Evolutionary conservation across 768 basidiomycete species (phyloP).

Genomic region (Podaxis rugospora): DNA sequence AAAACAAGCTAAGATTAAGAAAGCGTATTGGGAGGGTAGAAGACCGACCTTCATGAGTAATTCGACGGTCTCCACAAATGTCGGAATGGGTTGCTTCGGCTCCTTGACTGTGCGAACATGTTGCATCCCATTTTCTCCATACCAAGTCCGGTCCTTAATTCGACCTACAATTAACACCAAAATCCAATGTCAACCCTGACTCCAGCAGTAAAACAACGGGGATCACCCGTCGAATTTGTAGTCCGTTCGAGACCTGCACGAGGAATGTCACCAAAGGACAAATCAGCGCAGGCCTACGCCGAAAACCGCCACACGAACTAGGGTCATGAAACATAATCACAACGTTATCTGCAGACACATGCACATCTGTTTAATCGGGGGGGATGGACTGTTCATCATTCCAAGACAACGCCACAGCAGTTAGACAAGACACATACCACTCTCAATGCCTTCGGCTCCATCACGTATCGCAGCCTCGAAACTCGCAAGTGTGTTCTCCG

Average conservation of each 20-base stretch:
- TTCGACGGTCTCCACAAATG: slow-evolving; percentile 78
- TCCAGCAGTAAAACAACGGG: slow-evolving; percentile 8
- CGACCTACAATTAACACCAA: slow-evolving; percentile 34
- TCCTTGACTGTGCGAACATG: slow-evolving; percentile 75
- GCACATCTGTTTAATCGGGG: slow-evolving; percentile 70
- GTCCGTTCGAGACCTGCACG: slow-evolving; percentile 65
- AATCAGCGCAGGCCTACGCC: slow-evolving; percentile 1
- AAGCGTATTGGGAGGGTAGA: neutral
- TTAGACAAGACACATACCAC: slow-evolving; percentile 62
- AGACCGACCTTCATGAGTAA: slow-evolving; percentile 67
- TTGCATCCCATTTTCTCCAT: slow-evolving; percentile 65
- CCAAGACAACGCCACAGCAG: slow-evolving; percentile 23
- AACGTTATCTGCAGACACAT: slow-evolving; percentile 82
- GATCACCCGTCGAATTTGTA: slow-evolving; percentile 64
- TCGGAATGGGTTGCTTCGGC: slow-evolving; percentile 85
- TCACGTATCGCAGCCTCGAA: slow-evolving; percentile 94
- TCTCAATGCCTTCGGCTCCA: slow-evolving; percentile 95
- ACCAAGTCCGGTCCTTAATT: slow-evolving; percentile 70
- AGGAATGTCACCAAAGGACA: slow-evolving; percentile 13
- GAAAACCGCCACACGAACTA: slow-evolving; percentile 32
- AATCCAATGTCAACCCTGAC: slow-evolving; percentile 14
- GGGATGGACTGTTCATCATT: slow-evolving; percentile 49
- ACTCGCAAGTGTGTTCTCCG: slow-evolving; percentile 94
- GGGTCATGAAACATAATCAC: slow-evolving; percentile 98
- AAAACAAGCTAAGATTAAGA: neutral